Evolutionary conservation across 768 basidiomycete genomes (phyloP).

Genomic region (Bullera alba): DNA sequence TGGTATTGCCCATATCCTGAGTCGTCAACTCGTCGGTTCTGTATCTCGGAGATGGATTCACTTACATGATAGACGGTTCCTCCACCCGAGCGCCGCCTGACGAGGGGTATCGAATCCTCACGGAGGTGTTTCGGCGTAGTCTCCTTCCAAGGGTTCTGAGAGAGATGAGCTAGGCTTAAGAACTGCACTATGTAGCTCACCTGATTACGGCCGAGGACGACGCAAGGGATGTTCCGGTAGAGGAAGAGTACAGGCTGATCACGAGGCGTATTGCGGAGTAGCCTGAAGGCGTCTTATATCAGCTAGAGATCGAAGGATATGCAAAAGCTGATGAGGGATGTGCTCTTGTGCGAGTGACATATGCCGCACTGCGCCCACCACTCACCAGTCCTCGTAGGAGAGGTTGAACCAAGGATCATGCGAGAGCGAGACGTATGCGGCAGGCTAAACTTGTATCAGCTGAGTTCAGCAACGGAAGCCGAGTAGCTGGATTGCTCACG

Average conservation of each 20-base stretch:
- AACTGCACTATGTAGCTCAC: constrained; percentile 29
- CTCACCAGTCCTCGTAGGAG: constrained; percentile 81
- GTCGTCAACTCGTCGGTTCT: background rate
- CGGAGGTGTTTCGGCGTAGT: constrained; percentile 64
- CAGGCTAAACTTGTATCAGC: constrained; percentile 21
- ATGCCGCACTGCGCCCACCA: constrained; percentile 6
- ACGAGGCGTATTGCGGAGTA: constrained; percentile 69
- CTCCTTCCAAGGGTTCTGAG: constrained; percentile 93
- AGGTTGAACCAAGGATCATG: constrained; percentile 83
- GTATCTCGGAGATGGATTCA: constrained; percentile 7
- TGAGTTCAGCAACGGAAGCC: background rate
- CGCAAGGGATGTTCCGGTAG: constrained; percentile 80
- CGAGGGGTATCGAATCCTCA: constrained; percentile 59
- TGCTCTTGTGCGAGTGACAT: no score
- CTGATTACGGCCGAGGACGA: constrained; percentile 86
- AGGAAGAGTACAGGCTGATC: constrained; percentile 69
- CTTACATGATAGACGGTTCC: constrained; percentile 94
- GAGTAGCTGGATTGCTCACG: constrained; percentile 7
- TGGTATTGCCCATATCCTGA: constrained; percentile 94
- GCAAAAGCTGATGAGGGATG: constrained; percentile 1
- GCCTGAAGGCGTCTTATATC: constrained; percentile 51
- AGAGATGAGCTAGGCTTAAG: background rate
- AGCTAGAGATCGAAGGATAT: background rate
- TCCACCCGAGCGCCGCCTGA: constrained; percentile 82
- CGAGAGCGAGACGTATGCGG: constrained; percentile 59